Base-by-base conservation (phyloP, 768 basidiomycete genomes). In the Phaffia tasmanica region DNA sequence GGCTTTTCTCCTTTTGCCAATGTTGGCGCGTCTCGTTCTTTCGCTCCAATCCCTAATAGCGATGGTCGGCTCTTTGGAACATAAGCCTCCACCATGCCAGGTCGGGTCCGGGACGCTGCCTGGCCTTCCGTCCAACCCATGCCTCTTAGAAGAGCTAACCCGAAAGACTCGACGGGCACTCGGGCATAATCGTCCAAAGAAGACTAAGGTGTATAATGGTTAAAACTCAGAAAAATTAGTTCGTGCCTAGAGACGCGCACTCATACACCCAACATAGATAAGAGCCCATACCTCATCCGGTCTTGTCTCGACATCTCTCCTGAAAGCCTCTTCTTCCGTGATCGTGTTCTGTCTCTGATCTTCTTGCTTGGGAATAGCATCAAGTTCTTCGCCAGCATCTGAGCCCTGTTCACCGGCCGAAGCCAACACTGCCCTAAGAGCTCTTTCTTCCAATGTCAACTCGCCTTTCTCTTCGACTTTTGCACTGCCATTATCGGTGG, bases 101-200 rank as follows among this genome's bases (percentile, higher is more conserved):
- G 79, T 19, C 83, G 81, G 11, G 82, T 79, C 54, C 82, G 80
- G 27, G 84, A 81, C 2, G 88, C 88, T 4, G 85, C 84, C 3
- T 82, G 82, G 0, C 88, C 87, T 47, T 87, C 85, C 68, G 88
- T 88, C 91, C 91, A 97, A 2, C 93, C 93, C 95, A 98, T 98
- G 0, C 94, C 94, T 55, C 92, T 83, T 4, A 95, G 80, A 71
- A 98, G 82, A 8, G 95, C 95, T 5, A 87, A 85, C 7, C 95
- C 94, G 71, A 98, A 99, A 64, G 89, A 86, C 6, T 87, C 85
- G 19, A 99, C 85, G 0, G 95, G 95, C 0, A 97, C 84, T 23
- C 90, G 86, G 47, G 83, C 83, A 73, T 98, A 99, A 75, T 93
- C 94, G 0, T 88, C 85, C 21, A 88, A 77, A 0, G 87, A 84